These are phyloP conservation scores for Solanum hybrid DNA, from an alignment of 305 asterid species.

Conservation along the genomic window DNA sequence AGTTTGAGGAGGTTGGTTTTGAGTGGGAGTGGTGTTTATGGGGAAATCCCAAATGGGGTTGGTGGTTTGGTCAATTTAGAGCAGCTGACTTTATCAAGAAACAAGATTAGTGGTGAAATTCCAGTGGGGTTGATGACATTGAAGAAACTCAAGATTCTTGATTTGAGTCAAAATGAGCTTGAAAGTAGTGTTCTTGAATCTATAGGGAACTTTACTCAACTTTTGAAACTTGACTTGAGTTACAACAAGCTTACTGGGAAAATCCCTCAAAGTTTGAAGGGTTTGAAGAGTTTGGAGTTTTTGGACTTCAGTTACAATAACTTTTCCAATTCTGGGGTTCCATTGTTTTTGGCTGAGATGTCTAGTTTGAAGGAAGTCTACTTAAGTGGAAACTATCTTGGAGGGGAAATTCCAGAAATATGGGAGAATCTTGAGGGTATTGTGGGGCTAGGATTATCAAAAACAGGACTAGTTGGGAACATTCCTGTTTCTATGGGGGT, in stretches of 20 bases:
- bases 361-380: slow-evolving; percentile 48
- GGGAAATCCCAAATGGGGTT: slow-evolving; percentile 30
- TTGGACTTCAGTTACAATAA: slow-evolving; percentile 57
- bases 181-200: slow-evolving; percentile 36
- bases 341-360: slow-evolving; percentile 47
- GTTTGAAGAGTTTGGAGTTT: slow-evolving; percentile 43
- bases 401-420: slow-evolving; percentile 69
- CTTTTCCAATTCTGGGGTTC: slow-evolving; percentile 44
- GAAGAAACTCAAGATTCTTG: slow-evolving; percentile 56
- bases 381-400: slow-evolving; percentile 54
- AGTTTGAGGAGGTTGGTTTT: slow-evolving; percentile 46
- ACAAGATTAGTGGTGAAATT: slow-evolving; percentile 40
- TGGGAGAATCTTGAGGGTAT: slow-evolving; percentile 56
- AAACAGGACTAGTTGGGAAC: slow-evolving; percentile 50
- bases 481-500: slow-evolving; percentile 65
- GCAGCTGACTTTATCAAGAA: slow-evolving; percentile 59
- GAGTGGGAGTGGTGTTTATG: slow-evolving; percentile 43
- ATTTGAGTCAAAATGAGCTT: slow-evolving; percentile 50
- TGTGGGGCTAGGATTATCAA: slow-evolving; percentile 51
- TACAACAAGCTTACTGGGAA: slow-evolving; percentile 47
- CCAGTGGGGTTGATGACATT: slow-evolving; percentile 13
- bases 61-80: slow-evolving; percentile 34
- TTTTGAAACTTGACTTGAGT: slow-evolving; percentile 64
- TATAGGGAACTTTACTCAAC: slow-evolving; percentile 34
- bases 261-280: slow-evolving; percentile 40